These are phyloP conservation scores for Rickenella mellea DNA, from an alignment of 768 basidiomycete genomes.

Conservation along the genomic window DNA sequence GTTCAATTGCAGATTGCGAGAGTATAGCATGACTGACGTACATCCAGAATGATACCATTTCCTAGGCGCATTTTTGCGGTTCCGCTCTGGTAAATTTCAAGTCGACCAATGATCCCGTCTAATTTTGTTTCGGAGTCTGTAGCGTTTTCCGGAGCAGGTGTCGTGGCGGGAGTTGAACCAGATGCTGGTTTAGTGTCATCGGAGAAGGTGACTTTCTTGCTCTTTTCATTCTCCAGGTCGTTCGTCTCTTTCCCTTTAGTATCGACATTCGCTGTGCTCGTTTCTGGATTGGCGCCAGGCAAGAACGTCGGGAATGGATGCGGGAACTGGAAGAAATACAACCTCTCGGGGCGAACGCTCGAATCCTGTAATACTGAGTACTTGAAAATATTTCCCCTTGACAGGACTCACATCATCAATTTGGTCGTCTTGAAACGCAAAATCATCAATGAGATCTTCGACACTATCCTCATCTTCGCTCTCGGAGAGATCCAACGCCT, in stretches of 20 bases:
- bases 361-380: slow-evolving; percentile 29
- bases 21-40: slow-evolving; percentile 25
- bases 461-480: slow-evolving; percentile 72
- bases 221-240: slow-evolving; percentile 10
- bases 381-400: slow-evolving; percentile 1
- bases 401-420: slow-evolving; percentile 27
- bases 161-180: slow-evolving; percentile 18
- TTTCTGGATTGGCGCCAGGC: slow-evolving; percentile 19
- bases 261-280: slow-evolving; percentile 16
- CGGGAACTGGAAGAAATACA: slow-evolving; percentile 91
- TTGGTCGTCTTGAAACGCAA: slow-evolving; percentile 31
- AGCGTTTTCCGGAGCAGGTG: slow-evolving; percentile 13
- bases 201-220: slow-evolving; percentile 58
- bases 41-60: slow-evolving; percentile 78
- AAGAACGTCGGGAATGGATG: slow-evolving; percentile 71
- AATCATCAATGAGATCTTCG: slow-evolving; percentile 71
- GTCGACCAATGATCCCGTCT: slow-evolving; percentile 74
- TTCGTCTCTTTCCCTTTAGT: slow-evolving; percentile 8
- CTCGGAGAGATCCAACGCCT: slow-evolving; percentile 63
- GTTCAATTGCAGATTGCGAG: slow-evolving; percentile 1
- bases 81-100: slow-evolving; percentile 82
- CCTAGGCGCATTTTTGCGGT: slow-evolving; percentile 77
- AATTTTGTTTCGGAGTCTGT: slow-evolving; percentile 18
- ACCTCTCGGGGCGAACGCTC: slow-evolving; percentile 45
- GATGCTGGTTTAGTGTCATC: slow-evolving; percentile 45